Percentiles rank a stretch among this genome's conserved stretches.
These are phyloP conservation scores for Passiflora organensis DNA, from an alignment of 345 rosid genomes.

Conservation along the genomic window DNA sequence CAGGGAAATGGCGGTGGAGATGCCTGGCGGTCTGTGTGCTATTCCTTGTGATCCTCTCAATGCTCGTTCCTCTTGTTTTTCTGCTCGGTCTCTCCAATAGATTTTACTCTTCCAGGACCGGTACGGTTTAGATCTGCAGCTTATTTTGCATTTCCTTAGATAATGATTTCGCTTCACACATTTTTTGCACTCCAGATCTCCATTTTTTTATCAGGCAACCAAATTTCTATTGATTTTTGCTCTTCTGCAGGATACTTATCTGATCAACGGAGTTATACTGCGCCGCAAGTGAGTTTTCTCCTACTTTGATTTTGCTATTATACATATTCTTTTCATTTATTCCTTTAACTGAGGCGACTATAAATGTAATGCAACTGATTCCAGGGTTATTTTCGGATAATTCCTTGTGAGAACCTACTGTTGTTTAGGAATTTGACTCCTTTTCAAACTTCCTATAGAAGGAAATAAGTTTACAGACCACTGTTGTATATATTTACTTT, in stretches of 20 bases:
- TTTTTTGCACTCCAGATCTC: conserved; percentile 7
- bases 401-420: no score
- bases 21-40: conserved; percentile 64
- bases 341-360: not conserved
- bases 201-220: conserved; percentile 1
- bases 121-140: not conserved
- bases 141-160: conserved; percentile 8
- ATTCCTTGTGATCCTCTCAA: conserved; percentile 78
- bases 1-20: conserved; percentile 74
- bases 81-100: conserved; percentile 81
- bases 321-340: not conserved
- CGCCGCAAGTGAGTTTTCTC: conserved; percentile 5
- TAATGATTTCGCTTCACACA: conserved; percentile 25
- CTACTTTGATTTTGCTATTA: not conserved
- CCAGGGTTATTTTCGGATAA: not conserved
- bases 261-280: conserved; percentile 25
- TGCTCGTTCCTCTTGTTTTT: conserved; percentile 92
- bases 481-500: no score
- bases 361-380: not conserved
- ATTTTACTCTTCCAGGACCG: conserved; percentile 46
- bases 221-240: not conserved
- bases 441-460: no score
- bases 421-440: no score
- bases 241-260: conserved; percentile 47
- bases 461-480: no score